A percentile compares a stretch with the other conserved stretches of the same genome.
Evolutionary conservation across 257 asterid species (phyloP).

Genomic region (Handroanthus guayacan): DNA sequence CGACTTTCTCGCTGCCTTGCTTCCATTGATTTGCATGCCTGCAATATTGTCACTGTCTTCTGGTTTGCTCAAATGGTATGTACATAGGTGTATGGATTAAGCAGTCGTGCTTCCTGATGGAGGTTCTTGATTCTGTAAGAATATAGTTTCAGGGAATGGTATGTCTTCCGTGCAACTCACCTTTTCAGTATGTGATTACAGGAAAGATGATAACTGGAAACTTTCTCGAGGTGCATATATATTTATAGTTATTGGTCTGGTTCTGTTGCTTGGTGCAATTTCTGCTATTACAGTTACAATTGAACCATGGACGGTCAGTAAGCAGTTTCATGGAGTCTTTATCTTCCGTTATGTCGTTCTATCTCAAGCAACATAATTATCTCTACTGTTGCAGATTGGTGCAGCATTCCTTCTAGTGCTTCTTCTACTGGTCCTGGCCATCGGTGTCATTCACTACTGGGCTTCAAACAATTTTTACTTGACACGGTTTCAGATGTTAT

Average conservation of each 20-base stretch:
- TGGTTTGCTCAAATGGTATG: conserved; percentile 96
- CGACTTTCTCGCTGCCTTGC: conserved; percentile 95
- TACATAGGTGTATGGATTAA: conserved; percentile 28
- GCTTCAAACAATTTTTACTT: conserved; percentile 96
- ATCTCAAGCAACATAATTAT: conserved; percentile 34
- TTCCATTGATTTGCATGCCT: conserved; percentile 94
- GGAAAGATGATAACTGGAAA: conserved; percentile 99
- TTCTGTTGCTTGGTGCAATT: conserved; percentile 86
- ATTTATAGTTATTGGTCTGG: conserved; percentile 79
- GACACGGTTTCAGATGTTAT: conserved; percentile 92
- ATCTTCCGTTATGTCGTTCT: conserved; percentile 27
- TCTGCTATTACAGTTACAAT: conserved; percentile 79
- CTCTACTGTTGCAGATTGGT: conserved; percentile 74
- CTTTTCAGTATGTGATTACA: conserved; percentile 47
- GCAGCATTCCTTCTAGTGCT: conserved; percentile 91
- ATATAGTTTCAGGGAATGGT: conserved; percentile 25
- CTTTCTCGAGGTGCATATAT: conserved; percentile 86
- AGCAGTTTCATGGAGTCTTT: conserved; percentile 19
- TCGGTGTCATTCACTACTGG: conserved; percentile 97
- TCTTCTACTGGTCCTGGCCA: conserved; percentile 88
- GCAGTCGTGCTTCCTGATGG: conserved; percentile 17
- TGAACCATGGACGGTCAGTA: conserved; percentile 90
- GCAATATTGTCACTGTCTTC: conserved; percentile 81
- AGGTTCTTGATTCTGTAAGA: conserved; percentile 28
- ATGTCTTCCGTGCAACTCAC: conserved; percentile 28